Evolutionary conservation across 202 grass and related monocot genomes (phyloP).

Genomic region (Panicum virgatum): DNA sequence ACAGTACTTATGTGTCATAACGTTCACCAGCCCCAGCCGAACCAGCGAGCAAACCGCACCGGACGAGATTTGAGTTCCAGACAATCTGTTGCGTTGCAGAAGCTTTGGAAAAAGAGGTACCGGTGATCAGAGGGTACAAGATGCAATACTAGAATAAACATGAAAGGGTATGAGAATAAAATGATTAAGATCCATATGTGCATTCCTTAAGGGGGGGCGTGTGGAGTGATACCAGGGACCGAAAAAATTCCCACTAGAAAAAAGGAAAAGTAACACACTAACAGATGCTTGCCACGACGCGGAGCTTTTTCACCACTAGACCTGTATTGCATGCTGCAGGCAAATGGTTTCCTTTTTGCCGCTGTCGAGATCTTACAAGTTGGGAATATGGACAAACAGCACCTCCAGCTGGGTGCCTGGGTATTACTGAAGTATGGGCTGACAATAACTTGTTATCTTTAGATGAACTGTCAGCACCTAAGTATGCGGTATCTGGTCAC

Average conservation of each 20-base stretch:
- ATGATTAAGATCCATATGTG: slow-evolving; percentile 30
- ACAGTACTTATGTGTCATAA: too few species aligned
- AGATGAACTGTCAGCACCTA: neutral
- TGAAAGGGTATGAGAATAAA: slow-evolving; percentile 23
- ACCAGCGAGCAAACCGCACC: too few species aligned
- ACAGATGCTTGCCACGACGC: slow-evolving; percentile 29
- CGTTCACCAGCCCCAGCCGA: too few species aligned
- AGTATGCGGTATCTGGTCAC: neutral
- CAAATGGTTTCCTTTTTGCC: neutral
- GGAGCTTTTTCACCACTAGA: slow-evolving; percentile 16
- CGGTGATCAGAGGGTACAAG: neutral
- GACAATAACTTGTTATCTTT: neutral
- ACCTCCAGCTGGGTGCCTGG: neutral
- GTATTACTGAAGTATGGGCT: neutral
- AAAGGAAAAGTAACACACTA: slow-evolving; percentile 24
- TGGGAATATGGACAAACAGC: slow-evolving; percentile 18
- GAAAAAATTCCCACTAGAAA: slow-evolving; percentile 34
- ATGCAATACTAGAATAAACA: too few species aligned
- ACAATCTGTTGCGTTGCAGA: neutral
- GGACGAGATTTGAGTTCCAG: neutral
- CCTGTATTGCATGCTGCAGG: neutral
- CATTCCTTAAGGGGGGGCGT: slow-evolving; percentile 1
- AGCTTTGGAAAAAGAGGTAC: neutral
- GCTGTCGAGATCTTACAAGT: slow-evolving; percentile 4
- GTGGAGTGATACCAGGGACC: neutral